Conservation (phyloP, 352 stramenopile genomes). For the Globisporangium mamillatum region DNA sequence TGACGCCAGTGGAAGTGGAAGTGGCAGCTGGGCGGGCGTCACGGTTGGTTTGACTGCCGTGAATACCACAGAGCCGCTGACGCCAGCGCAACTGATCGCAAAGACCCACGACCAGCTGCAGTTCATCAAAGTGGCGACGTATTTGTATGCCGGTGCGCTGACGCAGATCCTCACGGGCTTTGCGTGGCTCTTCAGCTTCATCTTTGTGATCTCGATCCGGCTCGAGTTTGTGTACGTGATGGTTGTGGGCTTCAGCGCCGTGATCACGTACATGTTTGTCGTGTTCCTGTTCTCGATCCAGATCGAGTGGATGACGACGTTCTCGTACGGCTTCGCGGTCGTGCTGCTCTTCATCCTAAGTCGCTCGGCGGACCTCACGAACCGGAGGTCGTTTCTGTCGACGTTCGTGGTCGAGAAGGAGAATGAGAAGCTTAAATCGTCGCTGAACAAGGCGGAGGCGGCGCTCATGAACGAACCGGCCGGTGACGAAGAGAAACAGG, state of each 20-base stretch:
- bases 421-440: conserved; percentile 80
- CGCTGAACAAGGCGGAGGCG: conserved; percentile 74
- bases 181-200: conserved; percentile 73
- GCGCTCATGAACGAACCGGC: conserved; percentile 79
- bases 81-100: conserved; percentile 1
- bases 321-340: conserved; percentile 57
- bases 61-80: conserved; percentile 19
- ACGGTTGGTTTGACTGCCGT: conserved; percentile 17
- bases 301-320: conserved; percentile 68
- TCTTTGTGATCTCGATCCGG: conserved; percentile 83
- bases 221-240: conserved; percentile 86
- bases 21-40: conserved; percentile 12
- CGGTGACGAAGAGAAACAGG: conserved; percentile 66
- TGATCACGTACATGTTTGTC: conserved; percentile 59
- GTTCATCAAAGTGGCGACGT: conserved; percentile 35
- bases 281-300: conserved; percentile 50
- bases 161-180: conserved; percentile 68
- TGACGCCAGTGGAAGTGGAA: neutral
- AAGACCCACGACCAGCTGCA: conserved; percentile 33
- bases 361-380: conserved; percentile 75
- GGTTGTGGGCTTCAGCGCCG: conserved; percentile 54
- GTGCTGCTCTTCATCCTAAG: conserved; percentile 76
- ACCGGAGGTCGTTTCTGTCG: conserved; percentile 78
- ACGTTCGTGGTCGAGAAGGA: conserved; percentile 85
- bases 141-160: conserved; percentile 57